phyloP scores from a whole-genome alignment of 2,329 filamentous ascomycete species.

The Xylaria arbuscula region DNA sequence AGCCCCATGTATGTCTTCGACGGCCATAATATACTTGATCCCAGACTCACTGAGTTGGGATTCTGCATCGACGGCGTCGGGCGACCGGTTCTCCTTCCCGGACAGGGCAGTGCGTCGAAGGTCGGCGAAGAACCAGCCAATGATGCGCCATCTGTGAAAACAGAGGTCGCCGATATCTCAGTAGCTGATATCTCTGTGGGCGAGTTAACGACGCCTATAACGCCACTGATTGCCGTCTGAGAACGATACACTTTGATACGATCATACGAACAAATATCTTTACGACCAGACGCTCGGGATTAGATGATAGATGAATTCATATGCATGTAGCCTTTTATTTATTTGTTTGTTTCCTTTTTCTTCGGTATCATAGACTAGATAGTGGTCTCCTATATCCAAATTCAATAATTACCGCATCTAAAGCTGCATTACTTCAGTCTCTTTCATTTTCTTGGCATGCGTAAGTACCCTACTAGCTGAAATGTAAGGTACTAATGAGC shows the following conservation, averaged over 20 bases:
- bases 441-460: background rate
- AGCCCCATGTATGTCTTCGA: conserved; percentile 2
- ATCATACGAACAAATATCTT: background rate
- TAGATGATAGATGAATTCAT: background rate
- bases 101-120: background rate
- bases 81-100: background rate
- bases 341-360: background rate
- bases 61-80: background rate
- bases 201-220: background rate
- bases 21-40: conserved; percentile 1
- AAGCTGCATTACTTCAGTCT: background rate
- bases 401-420: background rate
- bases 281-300: background rate
- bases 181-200: background rate
- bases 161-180: background rate
- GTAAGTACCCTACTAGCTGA: too few species aligned
- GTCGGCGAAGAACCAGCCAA: background rate
- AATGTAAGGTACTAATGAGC: too few species aligned
- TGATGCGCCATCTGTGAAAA: background rate
- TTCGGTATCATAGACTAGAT: background rate
- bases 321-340: background rate
- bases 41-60: background rate
- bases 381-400: background rate
- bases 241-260: background rate
- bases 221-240: background rate